These are phyloP conservation scores for Fusarium metavorans DNA, from an alignment of 2,329 filamentous ascomycete genomes.

Conservation along the genomic window DNA sequence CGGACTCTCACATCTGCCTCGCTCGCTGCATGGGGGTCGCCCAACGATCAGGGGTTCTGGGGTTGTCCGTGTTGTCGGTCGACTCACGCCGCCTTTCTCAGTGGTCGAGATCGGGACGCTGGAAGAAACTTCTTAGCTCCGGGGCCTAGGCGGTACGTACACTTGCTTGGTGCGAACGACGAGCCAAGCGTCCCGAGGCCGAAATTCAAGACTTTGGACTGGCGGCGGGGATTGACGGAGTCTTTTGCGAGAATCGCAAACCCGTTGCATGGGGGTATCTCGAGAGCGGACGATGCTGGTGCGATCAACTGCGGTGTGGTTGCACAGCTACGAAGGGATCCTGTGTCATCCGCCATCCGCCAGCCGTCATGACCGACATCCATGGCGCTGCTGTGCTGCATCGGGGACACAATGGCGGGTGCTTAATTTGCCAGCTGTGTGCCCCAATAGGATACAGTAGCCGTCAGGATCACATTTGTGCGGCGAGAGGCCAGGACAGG, in stretches of 20 bases:
- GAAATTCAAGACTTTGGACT: conserved; percentile 26
- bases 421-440: conserved; percentile 28
- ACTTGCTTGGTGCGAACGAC: conserved; percentile 24
- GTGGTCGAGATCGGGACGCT: conserved; percentile 14
- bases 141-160: conserved; percentile 15
- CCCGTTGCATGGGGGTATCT: conserved; percentile 10
- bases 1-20: conserved; percentile 22
- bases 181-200: conserved; percentile 6
- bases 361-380: conserved; percentile 9
- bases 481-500: conserved; percentile 11
- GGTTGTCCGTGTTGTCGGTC: conserved; percentile 14
- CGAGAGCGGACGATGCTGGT: conserved; percentile 15
- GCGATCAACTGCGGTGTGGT: conserved; percentile 28
- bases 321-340: conserved; percentile 26
- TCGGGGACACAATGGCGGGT: conserved; percentile 21
- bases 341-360: conserved; percentile 32
- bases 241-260: conserved; percentile 13
- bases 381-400: conserved; percentile 24
- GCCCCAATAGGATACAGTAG: conserved; percentile 19
- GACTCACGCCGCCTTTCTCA: conserved; percentile 16
- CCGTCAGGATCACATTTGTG: conserved; percentile 3
- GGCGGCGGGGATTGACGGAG: conserved; percentile 4
- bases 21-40: conserved; percentile 14
- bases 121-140: conserved; percentile 17
- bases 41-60: conserved; percentile 12